These are phyloP conservation scores for Kuraishia molischiana DNA, from an alignment of 805 yeast species.

Conservation along the genomic window DNA sequence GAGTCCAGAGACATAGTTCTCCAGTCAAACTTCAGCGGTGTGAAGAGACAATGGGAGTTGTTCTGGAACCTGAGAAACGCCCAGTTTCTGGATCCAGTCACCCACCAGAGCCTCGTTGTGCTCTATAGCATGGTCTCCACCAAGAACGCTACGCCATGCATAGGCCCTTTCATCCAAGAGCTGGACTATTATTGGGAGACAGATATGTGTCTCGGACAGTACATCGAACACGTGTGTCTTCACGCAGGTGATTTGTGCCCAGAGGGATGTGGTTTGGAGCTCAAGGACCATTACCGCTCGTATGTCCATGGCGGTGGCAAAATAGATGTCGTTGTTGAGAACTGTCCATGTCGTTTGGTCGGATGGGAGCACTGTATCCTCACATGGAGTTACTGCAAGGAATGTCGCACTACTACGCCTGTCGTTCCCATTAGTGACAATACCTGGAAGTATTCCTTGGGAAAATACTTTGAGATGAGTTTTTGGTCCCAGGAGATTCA, in stretches of 20 bases:
- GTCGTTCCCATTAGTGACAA: slow-evolving; percentile 74
- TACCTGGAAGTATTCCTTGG: slow-evolving; percentile 87
- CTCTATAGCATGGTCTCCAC: slow-evolving; percentile 76
- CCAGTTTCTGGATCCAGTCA: slow-evolving; percentile 54
- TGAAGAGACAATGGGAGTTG: slow-evolving; percentile 60
- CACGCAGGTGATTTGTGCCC: slow-evolving; percentile 62
- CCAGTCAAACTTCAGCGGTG: slow-evolving; percentile 22
- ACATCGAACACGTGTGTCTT: slow-evolving; percentile 66
- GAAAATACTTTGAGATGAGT: slow-evolving; percentile 79
- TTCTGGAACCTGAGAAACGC: slow-evolving; percentile 31
- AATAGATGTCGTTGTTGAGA: slow-evolving; percentile 68
- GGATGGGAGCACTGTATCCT: slow-evolving; percentile 60
- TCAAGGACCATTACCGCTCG: slow-evolving; percentile 69
- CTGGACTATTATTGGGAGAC: slow-evolving; percentile 87
- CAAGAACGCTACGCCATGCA: slow-evolving; percentile 82
- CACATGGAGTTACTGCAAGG: slow-evolving; percentile 88
- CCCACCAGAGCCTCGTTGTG: slow-evolving; percentile 72
- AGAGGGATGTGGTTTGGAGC: slow-evolving; percentile 69
- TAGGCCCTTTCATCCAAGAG: slow-evolving; percentile 79
- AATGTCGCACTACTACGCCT: slow-evolving; percentile 69
- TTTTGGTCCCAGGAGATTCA: slow-evolving; percentile 65
- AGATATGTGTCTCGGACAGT: slow-evolving; percentile 85
- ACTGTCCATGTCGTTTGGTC: slow-evolving; percentile 42
- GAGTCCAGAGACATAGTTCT: slow-evolving; percentile 16
- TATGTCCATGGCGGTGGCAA: slow-evolving; percentile 87